A percentile compares a stretch with the other conserved stretches of the same genome.
Evolutionary conservation across 306 rosid genomes (phyloP).

Genomic region (Heteromeles arbutifolia): DNA sequence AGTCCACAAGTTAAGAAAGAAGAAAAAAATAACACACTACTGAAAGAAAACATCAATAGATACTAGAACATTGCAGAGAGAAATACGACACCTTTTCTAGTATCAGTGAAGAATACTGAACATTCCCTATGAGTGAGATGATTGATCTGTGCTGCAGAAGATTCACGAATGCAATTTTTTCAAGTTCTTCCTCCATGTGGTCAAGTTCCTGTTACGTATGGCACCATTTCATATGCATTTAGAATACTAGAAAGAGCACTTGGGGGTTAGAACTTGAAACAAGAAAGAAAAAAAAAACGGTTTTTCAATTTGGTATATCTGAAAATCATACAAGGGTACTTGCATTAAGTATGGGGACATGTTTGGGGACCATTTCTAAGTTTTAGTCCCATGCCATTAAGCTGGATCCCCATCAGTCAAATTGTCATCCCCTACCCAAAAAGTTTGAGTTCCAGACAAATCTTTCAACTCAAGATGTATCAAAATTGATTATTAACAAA

Average conservation of each 20-base stretch:
- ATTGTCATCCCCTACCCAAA: not conserved
- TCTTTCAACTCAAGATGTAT: not conserved
- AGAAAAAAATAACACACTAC: not conserved
- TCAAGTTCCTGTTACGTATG: constrained; percentile 49
- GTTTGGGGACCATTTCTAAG: not conserved
- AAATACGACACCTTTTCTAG: constrained; percentile 50
- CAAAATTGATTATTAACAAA: not conserved
- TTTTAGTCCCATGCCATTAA: not conserved
- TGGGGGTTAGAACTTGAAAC: not conserved
- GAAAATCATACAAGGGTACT: not conserved
- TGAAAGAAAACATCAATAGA: not conserved
- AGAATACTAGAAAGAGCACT: not conserved
- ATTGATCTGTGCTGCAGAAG: constrained; percentile 63
- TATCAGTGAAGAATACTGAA: constrained; percentile 56
- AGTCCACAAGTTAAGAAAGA: not conserved
- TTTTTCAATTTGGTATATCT: not conserved
- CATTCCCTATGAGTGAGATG: constrained; percentile 68
- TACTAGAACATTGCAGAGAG: not conserved
- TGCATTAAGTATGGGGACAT: not conserved
- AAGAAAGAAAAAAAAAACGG: no score
- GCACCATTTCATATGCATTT: not conserved
- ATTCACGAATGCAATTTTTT: constrained; percentile 60
- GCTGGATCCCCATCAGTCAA: not conserved
- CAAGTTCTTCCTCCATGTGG: constrained; percentile 53
- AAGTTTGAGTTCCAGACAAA: not conserved